Percentiles rank a stretch among this genome's conserved stretches.
Conservation (phyloP, 768 basidiomycete species). For the Lanmaoa pseudosensibilis region DNA sequence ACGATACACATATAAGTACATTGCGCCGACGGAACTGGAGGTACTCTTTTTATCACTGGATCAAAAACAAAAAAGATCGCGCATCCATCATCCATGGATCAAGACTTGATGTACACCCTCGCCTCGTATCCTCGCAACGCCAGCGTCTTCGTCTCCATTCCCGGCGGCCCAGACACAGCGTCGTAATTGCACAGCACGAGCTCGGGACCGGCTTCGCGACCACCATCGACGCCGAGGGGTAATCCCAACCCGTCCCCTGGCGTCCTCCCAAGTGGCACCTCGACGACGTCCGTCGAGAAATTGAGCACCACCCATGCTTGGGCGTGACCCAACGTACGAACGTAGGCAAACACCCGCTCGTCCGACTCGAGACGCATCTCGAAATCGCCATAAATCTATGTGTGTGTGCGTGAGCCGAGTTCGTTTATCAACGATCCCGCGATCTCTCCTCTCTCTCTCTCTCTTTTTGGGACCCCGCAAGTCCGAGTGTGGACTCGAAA, state of each 20-base stretch:
- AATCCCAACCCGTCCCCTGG: neutral
- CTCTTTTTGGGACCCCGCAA: no score
- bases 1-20: no score
- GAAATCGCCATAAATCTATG: slow-evolving; percentile 64
- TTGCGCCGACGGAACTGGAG: no score
- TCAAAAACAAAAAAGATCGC: no score
- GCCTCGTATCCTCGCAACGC: slow-evolving; percentile 32
- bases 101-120: slow-evolving; percentile 14
- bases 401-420: neutral
- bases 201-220: neutral
- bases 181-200: slow-evolving; percentile 32
- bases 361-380: slow-evolving; percentile 45
- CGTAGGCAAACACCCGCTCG: slow-evolving; percentile 56
- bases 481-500: neutral
- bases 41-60: no score
- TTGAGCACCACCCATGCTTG: slow-evolving; percentile 48
- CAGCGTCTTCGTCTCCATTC: slow-evolving; percentile 4
- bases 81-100: no score
- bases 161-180: neutral
- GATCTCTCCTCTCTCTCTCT: no score
- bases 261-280: slow-evolving; percentile 4
- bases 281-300: slow-evolving; percentile 36
- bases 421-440: no score
- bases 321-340: slow-evolving; percentile 36
- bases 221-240: neutral